Evolutionary conservation across 257 asterid genomes (phyloP), one percentile per base, ranked within the genome.

Genomic region (Solanum bukasovii): DNA sequence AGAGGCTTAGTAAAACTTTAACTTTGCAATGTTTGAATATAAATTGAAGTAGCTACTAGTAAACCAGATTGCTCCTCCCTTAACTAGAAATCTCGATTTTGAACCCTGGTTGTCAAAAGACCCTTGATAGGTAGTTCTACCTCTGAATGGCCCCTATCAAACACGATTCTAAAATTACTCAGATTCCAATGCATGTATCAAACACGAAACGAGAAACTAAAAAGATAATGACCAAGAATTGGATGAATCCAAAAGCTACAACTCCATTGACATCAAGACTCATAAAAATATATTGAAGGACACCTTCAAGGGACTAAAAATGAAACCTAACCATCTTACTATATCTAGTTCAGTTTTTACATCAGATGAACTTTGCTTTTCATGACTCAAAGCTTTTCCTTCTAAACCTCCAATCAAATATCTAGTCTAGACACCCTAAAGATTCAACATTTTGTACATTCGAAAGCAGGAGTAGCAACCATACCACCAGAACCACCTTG

Each of bases 371-470:
- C 70, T 37, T 72, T 49, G 71, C 71, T 49, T 61, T 21, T 49
- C 70, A 82, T 49, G 44, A 82, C 37, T 82, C 86, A 31, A 20
- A 82, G 86, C 44, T 31, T 31, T 82, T 82, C 71, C 86, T 18
- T 82, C 70, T 82, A 52, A 73, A 82, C 71, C 44, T 82, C 86
- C 86, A 82, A 49, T 82, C 44, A 82, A 82, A 31, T 31, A 82
- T 49, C 86, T 82, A 46, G 21, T 38, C 86, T 46, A 82, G 86
- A 82, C 86, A 29, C 44, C 86, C 86, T 82, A 82, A 74, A 82
- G 86, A 82, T 82, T 82, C 86, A 49, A 82, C 86, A 82, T 49
- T 63, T 82, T 82, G 86, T 82, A 82, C 86, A 82, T 49, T 23
- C 4, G 20, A 82, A 31, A 56, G 70, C 70, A 74, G 49, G 40